A percentile compares a stretch with the other conserved stretches of the same genome.
Evolutionary conservation across 2,329 filamentous ascomycete species (phyloP).

Genomic region (Chrysosporium keratinophilum): DNA sequence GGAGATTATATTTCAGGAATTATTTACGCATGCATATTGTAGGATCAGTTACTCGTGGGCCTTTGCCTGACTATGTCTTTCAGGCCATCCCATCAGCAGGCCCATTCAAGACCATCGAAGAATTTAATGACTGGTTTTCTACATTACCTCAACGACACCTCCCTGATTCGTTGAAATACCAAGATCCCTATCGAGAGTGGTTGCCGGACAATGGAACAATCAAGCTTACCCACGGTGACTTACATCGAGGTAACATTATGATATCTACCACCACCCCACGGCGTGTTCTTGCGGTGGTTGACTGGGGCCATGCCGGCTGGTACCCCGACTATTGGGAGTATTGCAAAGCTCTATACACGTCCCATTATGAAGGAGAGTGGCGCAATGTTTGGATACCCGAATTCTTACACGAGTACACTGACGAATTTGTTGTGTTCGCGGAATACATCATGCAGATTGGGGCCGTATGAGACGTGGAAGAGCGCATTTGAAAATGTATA

Average conservation of each 20-base stretch:
- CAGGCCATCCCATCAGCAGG: slow-evolving; percentile 14
- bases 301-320: slow-evolving; percentile 27
- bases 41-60: slow-evolving; percentile 19
- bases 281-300: slow-evolving; percentile 22
- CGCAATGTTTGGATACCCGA: slow-evolving; percentile 17
- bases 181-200: slow-evolving; percentile 18
- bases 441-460: slow-evolving; percentile 14
- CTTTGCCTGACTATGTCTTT: slow-evolving; percentile 20
- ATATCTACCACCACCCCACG: slow-evolving; percentile 19
- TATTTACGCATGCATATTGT: slow-evolving; percentile 2
- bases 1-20: not conserved
- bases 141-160: slow-evolving; percentile 16
- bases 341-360: slow-evolving; percentile 25
- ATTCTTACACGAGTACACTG: slow-evolving; percentile 13
- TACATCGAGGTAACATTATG: slow-evolving; percentile 27
- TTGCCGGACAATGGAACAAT: slow-evolving; percentile 24
- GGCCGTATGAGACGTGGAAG: slow-evolving; percentile 15
- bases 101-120: slow-evolving; percentile 19
- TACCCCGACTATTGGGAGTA: slow-evolving; percentile 30
- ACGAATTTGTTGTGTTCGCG: slow-evolving; percentile 5
- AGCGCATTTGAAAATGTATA: too few species aligned
- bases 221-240: slow-evolving; percentile 28
- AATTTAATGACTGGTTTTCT: slow-evolving; percentile 25
- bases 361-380: slow-evolving; percentile 16
- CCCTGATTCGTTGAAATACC: slow-evolving; percentile 12